phyloP scores from a whole-genome alignment of 2,329 filamentous ascomycete species.

The Diaporthe citriasiana region DNA sequence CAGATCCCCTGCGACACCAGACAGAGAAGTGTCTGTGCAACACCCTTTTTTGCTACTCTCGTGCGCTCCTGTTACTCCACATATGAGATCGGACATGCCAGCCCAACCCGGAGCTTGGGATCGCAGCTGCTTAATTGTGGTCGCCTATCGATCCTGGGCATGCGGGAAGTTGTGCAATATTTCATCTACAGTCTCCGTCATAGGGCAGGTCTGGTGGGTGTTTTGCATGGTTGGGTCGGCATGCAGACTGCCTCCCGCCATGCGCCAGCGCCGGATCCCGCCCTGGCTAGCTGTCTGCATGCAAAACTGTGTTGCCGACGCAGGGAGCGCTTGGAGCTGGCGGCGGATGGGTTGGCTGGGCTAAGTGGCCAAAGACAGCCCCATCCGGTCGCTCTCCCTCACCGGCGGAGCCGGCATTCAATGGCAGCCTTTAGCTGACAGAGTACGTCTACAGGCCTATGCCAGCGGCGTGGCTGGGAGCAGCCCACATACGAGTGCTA shows the following conservation, averaged over 20 bases:
- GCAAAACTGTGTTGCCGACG: slow-evolving; percentile 25
- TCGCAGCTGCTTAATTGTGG: slow-evolving; percentile 16
- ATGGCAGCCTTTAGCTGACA: slow-evolving; percentile 36
- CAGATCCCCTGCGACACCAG: slow-evolving; percentile 36
- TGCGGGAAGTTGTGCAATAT: slow-evolving; percentile 25
- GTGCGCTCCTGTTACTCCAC: slow-evolving; percentile 32
- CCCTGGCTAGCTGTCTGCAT: slow-evolving; percentile 37
- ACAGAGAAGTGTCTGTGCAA: slow-evolving; percentile 28
- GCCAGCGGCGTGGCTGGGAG: slow-evolving; percentile 92
- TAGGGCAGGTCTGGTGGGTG: slow-evolving; percentile 48
- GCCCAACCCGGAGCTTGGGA: slow-evolving; percentile 23
- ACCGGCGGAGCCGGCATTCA: slow-evolving; percentile 38
- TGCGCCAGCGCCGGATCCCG: slow-evolving; percentile 39
- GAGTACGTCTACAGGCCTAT: slow-evolving; percentile 77
- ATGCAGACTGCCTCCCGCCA: slow-evolving; percentile 52
- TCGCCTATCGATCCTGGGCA: slow-evolving; percentile 23
- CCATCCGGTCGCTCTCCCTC: slow-evolving; percentile 39
- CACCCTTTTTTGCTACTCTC: slow-evolving; percentile 28
- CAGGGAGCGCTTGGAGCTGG: slow-evolving; percentile 24
- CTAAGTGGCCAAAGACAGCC: slow-evolving; percentile 10
- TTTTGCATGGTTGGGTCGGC: slow-evolving; percentile 51
- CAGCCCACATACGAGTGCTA: slow-evolving; percentile 91
- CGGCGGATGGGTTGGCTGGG: slow-evolving; percentile 24
- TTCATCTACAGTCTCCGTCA: slow-evolving; percentile 31
- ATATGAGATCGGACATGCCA: slow-evolving; percentile 22